These are phyloP conservation scores for Neonectria coccinea DNA, from an alignment of 2,329 filamentous ascomycete genomes.

Conservation along the genomic window DNA sequence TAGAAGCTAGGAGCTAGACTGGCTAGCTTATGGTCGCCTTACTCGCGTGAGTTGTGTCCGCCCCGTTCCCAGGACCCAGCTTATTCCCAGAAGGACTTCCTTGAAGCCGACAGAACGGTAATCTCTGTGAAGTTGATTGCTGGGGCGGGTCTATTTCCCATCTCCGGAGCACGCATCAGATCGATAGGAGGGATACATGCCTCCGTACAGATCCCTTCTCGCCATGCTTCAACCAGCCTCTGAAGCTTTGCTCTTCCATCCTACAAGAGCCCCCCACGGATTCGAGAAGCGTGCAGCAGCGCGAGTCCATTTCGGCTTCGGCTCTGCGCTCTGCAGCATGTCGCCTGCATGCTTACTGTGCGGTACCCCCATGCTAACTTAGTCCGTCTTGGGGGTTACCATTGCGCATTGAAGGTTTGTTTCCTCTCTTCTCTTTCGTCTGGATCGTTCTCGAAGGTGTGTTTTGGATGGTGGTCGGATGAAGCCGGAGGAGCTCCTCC, in stretches of 20 bases:
- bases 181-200: not conserved
- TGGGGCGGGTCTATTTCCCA: not conserved
- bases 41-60: conserved; percentile 17
- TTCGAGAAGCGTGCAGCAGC: conserved; percentile 1
- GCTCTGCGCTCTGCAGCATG: conserved; percentile 8
- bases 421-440: not conserved
- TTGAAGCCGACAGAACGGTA: not conserved
- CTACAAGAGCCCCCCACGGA: conserved; percentile 5
- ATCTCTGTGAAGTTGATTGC: not conserved
- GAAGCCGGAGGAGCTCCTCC: conserved; percentile 11
- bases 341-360: conserved; percentile 13
- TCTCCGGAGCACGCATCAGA: not conserved
- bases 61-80: conserved; percentile 1
- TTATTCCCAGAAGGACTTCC: not conserved
- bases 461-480: not conserved
- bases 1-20: conserved; percentile 12
- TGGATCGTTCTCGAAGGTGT: not conserved
- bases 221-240: not conserved
- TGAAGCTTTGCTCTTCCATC: not conserved
- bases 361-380: conserved; percentile 1
- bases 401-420: conserved; percentile 4
- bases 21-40: conserved; percentile 6
- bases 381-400: not conserved
- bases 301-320: not conserved
- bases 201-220: not conserved